Conservation (phyloP, 176 grass and related monocot genomes). For the Aegilops umbellulata region DNA sequence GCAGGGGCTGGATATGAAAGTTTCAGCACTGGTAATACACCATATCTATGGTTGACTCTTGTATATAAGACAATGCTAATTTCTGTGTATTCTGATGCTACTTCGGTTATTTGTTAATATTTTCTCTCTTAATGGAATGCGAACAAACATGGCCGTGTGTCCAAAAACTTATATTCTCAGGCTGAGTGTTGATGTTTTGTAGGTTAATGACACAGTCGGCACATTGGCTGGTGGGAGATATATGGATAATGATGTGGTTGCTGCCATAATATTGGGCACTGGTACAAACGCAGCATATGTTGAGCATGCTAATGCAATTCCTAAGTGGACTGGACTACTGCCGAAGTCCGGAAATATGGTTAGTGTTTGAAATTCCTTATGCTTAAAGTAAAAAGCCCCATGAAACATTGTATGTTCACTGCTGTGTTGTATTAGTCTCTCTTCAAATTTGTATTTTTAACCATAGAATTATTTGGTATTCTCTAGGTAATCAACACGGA, state of each 20-base stretch:
- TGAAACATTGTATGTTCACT: neutral
- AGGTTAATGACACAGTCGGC: conserved; percentile 70
- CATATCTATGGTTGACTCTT: neutral
- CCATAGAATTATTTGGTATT: neutral
- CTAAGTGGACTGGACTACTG: conserved; percentile 56
- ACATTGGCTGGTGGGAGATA: conserved; percentile 80
- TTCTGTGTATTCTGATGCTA: neutral
- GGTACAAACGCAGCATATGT: conserved; percentile 92
- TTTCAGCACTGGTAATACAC: conserved; percentile 58
- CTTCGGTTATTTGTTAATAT: neutral
- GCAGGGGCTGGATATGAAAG: conserved; percentile 68
- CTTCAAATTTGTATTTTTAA: neutral
- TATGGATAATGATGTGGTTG: conserved; percentile 61
- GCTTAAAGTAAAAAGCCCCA: neutral
- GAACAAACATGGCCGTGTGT: neutral
- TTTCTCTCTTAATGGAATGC: neutral
- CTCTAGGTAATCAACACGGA: conserved; percentile 91
- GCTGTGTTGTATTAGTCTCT: neutral
- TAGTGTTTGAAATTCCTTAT: conserved; percentile 23
- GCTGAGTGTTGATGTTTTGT: conserved; percentile 13
- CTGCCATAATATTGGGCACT: conserved; percentile 71
- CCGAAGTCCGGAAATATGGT: conserved; percentile 69
- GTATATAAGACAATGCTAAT: neutral
- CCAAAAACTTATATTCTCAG: neutral
- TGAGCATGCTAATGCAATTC: conserved; percentile 64